Conservation (phyloP, 2,329 filamentous ascomycete genomes). For the Penicillium sp. region DNA sequence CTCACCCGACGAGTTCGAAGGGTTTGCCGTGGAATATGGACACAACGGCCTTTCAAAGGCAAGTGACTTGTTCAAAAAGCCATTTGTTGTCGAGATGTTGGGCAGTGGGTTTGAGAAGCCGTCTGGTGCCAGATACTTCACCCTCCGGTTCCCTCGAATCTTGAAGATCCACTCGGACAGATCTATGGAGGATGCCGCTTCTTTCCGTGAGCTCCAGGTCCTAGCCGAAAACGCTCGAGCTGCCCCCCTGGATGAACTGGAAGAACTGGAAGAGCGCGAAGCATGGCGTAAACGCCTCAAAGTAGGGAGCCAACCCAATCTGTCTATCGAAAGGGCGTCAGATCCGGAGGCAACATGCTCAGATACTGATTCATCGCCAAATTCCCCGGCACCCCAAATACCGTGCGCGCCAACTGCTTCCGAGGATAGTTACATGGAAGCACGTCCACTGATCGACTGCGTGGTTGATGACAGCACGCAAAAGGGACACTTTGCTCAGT, state of each 20-base stretch:
- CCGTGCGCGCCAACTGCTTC: not conserved
- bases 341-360: slow-evolving; percentile 25
- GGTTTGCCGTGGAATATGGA: slow-evolving; percentile 52
- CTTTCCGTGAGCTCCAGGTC: slow-evolving; percentile 69
- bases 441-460: not conserved
- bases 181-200: slow-evolving; percentile 66
- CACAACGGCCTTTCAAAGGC: slow-evolving; percentile 38
- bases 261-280: slow-evolving; percentile 62
- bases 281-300: slow-evolving; percentile 65
- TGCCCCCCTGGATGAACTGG: slow-evolving; percentile 54
- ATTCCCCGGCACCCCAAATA: not conserved
- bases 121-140: slow-evolving; percentile 69
- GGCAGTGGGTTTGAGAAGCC: slow-evolving; percentile 78
- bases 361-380: slow-evolving; percentile 8
- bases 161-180: slow-evolving; percentile 78
- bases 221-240: slow-evolving; percentile 62
- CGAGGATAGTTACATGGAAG: not conserved
- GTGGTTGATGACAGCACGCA: not conserved
- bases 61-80: slow-evolving; percentile 62
- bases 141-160: slow-evolving; percentile 73
- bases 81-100: slow-evolving; percentile 76
- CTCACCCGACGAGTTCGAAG: slow-evolving; percentile 33
- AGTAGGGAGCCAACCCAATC: slow-evolving; percentile 44
- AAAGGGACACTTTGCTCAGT: not conserved
- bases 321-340: slow-evolving; percentile 29